Evolutionary conservation across 2,329 filamentous ascomycete genomes (phyloP).

Genomic region (Furcasterigmium furcatum): DNA sequence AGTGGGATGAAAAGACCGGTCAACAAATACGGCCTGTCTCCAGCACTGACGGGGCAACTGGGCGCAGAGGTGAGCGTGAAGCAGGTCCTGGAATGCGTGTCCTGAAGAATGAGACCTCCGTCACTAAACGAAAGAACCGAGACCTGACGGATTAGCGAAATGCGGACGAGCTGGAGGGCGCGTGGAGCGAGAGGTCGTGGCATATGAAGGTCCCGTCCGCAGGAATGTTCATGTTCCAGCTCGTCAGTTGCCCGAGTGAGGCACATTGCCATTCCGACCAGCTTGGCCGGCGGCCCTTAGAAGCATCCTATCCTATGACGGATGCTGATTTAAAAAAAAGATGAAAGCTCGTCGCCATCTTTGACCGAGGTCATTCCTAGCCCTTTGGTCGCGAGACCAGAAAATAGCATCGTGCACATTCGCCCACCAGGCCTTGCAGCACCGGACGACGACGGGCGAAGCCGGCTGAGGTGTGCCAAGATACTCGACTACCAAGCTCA

Average conservation of each 20-base stretch:
- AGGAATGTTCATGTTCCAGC: background rate
- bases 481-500: too few species aligned
- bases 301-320: too few species aligned
- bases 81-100: background rate
- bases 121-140: background rate
- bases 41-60: background rate
- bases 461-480: too few species aligned
- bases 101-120: background rate
- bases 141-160: background rate
- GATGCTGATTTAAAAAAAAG: too few species aligned
- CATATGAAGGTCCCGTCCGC: background rate
- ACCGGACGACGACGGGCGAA: too few species aligned
- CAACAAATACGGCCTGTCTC: background rate
- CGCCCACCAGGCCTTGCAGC: background rate
- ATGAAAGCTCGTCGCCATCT: too few species aligned
- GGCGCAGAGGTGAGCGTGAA: background rate
- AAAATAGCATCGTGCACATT: too few species aligned
- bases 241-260: background rate
- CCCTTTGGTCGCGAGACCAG: too few species aligned
- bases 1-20: background rate
- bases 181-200: background rate
- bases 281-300: too few species aligned
- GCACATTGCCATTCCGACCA: background rate
- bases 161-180: background rate
- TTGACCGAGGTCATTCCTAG: too few species aligned